Percentiles rank a stretch among this genome's conserved stretches.
Evolutionary conservation across 2,329 filamentous ascomycete genomes (phyloP).

Genomic region (Fusarium bulbicola): DNA sequence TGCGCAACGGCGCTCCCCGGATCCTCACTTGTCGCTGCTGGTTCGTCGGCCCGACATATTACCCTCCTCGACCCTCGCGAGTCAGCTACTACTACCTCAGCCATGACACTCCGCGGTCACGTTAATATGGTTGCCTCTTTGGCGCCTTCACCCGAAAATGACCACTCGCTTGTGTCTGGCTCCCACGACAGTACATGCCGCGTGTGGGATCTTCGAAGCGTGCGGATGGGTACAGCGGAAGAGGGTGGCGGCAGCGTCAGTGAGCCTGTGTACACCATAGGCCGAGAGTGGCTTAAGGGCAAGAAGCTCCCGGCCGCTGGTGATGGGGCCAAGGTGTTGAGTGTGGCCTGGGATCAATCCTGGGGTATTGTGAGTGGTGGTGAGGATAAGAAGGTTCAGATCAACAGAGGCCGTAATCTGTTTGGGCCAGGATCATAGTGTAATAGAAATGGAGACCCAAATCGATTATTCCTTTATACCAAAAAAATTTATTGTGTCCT

Average conservation of each 20-base stretch:
- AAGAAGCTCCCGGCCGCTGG: slow-evolving; percentile 74
- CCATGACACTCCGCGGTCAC: slow-evolving; percentile 92
- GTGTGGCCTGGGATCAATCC: slow-evolving; percentile 83
- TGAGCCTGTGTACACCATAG: slow-evolving; percentile 79
- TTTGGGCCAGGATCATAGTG: slow-evolving; percentile 51
- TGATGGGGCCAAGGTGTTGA: slow-evolving; percentile 90
- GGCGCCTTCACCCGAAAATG: slow-evolving; percentile 66
- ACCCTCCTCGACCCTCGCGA: slow-evolving; percentile 91
- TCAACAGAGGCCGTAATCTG: slow-evolving; percentile 75
- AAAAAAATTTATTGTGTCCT: slow-evolving; percentile 7
- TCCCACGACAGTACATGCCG: slow-evolving; percentile 92
- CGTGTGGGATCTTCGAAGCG: slow-evolving; percentile 90
- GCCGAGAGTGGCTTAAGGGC: slow-evolving; percentile 75
- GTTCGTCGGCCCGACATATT: slow-evolving; percentile 86
- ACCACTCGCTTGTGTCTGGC: slow-evolving; percentile 87
- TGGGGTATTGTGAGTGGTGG: slow-evolving; percentile 91
- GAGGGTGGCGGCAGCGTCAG: slow-evolving; percentile 71
- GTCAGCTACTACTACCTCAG: slow-evolving; percentile 77
- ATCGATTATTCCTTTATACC: slow-evolving; percentile 25
- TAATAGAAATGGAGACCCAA: slow-evolving; percentile 15
- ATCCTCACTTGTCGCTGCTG: slow-evolving; percentile 72
- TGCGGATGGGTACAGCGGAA: slow-evolving; percentile 66
- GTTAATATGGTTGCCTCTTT: slow-evolving; percentile 73
- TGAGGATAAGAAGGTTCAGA: slow-evolving; percentile 94
- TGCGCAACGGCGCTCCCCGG: slow-evolving; percentile 78